Base-by-base conservation (phyloP, 208 protist species). In the Wallacemonas rigidus region DNA sequence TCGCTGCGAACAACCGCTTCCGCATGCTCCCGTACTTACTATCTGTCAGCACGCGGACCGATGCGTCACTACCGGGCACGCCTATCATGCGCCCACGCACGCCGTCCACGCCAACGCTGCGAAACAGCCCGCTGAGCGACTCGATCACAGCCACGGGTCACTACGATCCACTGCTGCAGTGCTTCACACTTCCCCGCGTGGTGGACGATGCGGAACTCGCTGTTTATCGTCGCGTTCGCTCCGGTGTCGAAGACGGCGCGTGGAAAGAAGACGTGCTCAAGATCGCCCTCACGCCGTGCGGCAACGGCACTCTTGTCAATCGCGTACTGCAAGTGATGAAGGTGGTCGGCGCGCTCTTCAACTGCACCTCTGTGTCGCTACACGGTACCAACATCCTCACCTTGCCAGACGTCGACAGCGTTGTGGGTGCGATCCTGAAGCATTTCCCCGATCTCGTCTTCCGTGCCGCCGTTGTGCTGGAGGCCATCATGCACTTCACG, bases 161-260 rank as follows among this genome's bases (percentile, higher is more conserved):
- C 64, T 92, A 89, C 71, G 85, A 90, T 51, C 87, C 90, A 11
- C 76, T 95, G 39, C 68, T 76, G 47, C 85, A 89, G 63, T 92
- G 87, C 72, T 73, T 95, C 53, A 71, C 76, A 5, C 76, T 92
- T 58, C 80, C 78, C 47, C 76, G 83, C 44, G 72, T 91, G 40
- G 58, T 75, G 7, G 84, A 91, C 14, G 90, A 95, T 57, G 75
- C 83, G 0, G 87, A 92, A 76, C 79, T 92, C 41, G 73, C 74
- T 11, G 71, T 95, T 40, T 90, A 89, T 67, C 81, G 80, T 39
- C 67, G 71, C 51, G 67, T 86, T 36, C 84, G 81, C 26, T 69
- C 64, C 43, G 82, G 76, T 17, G 58, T 57, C 12, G 44, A 72
- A 11, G 77, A 78, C 38, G 50, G 77, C 39, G 75, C 55, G 35